Conservation (phyloP, 1,284 basidiomycete genomes). For the Cryptococcus sp. region DNA sequence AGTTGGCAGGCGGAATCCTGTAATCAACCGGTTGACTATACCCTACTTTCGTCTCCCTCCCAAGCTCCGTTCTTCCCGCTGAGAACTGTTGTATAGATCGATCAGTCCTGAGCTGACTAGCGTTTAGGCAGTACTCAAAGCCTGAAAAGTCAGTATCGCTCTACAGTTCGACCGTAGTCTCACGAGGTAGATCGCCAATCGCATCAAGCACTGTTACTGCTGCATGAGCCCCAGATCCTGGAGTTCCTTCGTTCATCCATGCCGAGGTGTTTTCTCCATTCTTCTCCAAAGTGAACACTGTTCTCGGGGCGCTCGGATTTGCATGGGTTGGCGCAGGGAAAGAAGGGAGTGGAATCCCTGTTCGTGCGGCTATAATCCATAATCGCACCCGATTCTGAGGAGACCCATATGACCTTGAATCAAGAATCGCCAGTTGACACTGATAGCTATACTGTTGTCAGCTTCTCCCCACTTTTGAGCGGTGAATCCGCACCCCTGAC, state of each 20-base stretch:
- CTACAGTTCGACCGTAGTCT: background rate
- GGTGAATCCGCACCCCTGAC: slow-evolving; percentile 5
- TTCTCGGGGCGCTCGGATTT: slow-evolving; percentile 11
- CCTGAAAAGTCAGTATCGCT: background rate
- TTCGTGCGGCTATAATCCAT: slow-evolving; percentile 24
- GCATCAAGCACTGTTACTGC: slow-evolving; percentile 24
- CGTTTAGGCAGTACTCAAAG: too few species aligned
- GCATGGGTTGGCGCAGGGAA: slow-evolving; percentile 28
- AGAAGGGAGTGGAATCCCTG: slow-evolving; percentile 20
- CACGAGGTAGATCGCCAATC: slow-evolving; percentile 27
- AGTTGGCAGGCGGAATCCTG: background rate
- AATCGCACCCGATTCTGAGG: slow-evolving; percentile 27
- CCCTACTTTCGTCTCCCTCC: background rate
- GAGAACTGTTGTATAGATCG: too few species aligned
- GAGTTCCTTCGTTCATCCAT: slow-evolving; percentile 8
- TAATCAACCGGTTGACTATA: background rate
- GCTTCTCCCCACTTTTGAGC: background rate
- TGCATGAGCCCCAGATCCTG: slow-evolving; percentile 14
- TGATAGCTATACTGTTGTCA: slow-evolving; percentile 20
- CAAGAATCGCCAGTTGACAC: slow-evolving; percentile 20
- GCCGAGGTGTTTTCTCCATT: background rate
- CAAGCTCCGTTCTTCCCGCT: too few species aligned
- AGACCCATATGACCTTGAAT: slow-evolving; percentile 22
- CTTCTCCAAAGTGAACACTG: slow-evolving; percentile 4
- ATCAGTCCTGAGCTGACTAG: too few species aligned